A percentile compares a stretch with the other conserved stretches of the same genome.
Conservation (phyloP, 371 early-diverging fungal genomes). For the Dichotomocladium elegans region DNA sequence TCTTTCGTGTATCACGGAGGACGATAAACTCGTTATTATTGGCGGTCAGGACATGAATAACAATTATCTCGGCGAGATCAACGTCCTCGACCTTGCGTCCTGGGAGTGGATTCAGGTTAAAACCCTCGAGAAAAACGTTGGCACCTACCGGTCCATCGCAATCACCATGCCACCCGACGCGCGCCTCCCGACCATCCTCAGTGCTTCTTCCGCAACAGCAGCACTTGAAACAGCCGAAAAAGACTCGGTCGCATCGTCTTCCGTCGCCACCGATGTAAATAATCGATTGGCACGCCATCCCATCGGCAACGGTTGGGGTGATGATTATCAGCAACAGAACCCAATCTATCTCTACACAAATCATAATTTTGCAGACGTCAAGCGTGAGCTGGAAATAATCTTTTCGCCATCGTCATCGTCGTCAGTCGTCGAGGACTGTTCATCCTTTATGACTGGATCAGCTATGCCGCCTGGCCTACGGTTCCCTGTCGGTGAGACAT, state of each 20-base stretch:
- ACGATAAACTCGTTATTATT: conserved; percentile 60
- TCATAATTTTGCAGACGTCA: conserved; percentile 74
- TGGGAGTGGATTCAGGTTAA: conserved; percentile 62
- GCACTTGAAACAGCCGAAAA: background rate
- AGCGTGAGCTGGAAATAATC: conserved; percentile 69
- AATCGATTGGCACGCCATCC: background rate
- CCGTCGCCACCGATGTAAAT: background rate
- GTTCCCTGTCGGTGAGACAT: conserved; percentile 68
- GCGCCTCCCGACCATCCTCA: conserved; percentile 18
- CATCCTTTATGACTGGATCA: conserved; percentile 54
- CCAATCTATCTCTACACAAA: conserved; percentile 72
- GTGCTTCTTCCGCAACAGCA: background rate
- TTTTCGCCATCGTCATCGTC: conserved; percentile 32
- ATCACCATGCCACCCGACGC: conserved; percentile 32
- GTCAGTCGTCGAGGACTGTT: conserved; percentile 51
- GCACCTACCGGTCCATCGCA: conserved; percentile 75
- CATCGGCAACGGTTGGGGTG: background rate
- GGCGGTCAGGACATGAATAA: conserved; percentile 80
- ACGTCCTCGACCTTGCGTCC: conserved; percentile 64
- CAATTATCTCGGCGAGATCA: conserved; percentile 72
- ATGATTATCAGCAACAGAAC: conserved; percentile 10
- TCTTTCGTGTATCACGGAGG: conserved; percentile 51
- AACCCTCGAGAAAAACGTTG: conserved; percentile 62
- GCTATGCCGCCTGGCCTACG: conserved; percentile 72
- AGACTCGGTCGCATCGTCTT: background rate